Evolutionary conservation across 1,284 basidiomycete species (phyloP).

Genomic region (Ceraceosorus guamensis): DNA sequence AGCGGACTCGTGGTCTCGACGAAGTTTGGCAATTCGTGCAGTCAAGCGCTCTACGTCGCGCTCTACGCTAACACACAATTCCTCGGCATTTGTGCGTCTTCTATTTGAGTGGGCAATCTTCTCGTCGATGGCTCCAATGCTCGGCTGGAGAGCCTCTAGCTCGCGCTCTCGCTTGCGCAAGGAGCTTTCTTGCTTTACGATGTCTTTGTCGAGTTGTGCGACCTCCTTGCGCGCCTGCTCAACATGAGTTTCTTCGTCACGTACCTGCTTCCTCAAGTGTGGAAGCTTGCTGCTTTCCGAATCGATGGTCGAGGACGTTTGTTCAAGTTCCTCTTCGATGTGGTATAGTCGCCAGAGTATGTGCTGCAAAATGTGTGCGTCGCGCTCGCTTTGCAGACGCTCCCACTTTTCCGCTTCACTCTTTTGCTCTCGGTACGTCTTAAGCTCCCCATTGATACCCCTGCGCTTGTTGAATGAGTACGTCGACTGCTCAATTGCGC

Average conservation of each 20-base stretch:
- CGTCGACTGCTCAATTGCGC: conserved; percentile 84
- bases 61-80: conserved; percentile 60
- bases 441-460: conserved; percentile 88
- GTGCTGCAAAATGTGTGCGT: conserved; percentile 70
- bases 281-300: conserved; percentile 29
- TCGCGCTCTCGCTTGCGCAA: conserved; percentile 75
- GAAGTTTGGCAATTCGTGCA: conserved; percentile 58
- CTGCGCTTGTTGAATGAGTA: conserved; percentile 88
- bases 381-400: conserved; percentile 64
- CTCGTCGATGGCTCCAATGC: conserved; percentile 59
- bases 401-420: conserved; percentile 85
- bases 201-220: conserved; percentile 65
- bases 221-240: conserved; percentile 71
- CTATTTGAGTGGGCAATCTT: conserved; percentile 77
- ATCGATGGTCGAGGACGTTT: conserved; percentile 32
- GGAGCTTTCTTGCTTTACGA: conserved; percentile 66
- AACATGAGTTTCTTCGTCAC: conserved; percentile 63
- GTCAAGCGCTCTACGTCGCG: conserved; percentile 65
- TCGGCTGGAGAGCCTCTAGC: conserved; percentile 57
- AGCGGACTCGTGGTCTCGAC: conserved; percentile 66
- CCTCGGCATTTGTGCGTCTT: conserved; percentile 65
- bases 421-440: conserved; percentile 95
- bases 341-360: conserved; percentile 85
- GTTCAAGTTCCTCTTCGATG: conserved; percentile 57
- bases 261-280: conserved; percentile 1